Conservation (phyloP, 1,139 yeast genomes). For the Lodderomyces orthopsilosis region DNA sequence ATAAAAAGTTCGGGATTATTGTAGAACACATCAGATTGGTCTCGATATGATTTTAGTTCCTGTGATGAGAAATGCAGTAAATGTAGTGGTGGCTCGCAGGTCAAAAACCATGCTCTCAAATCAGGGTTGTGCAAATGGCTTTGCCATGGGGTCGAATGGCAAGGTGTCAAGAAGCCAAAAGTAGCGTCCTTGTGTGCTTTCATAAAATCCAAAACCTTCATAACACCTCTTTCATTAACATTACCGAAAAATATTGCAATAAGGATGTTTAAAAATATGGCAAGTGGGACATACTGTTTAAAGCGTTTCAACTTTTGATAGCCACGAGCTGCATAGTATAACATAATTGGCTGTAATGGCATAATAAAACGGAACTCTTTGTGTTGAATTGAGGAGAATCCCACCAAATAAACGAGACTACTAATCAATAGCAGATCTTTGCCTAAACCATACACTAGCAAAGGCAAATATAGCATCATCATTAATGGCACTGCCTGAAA, state of each 20-base stretch:
- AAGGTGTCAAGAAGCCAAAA: constrained; percentile 85
- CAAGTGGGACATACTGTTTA: constrained; percentile 7
- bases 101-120: constrained; percentile 62
- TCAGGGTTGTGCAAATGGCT: constrained; percentile 67
- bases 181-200: constrained; percentile 38
- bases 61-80: constrained; percentile 19
- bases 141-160: constrained; percentile 98
- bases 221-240: constrained; percentile 82
- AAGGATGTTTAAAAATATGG: constrained; percentile 36
- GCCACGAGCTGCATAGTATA: constrained; percentile 14
- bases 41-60: constrained; percentile 53
- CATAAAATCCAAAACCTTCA: constrained; percentile 59
- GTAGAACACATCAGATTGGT: constrained; percentile 84
- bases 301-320: constrained; percentile 6
- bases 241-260: constrained; percentile 55
- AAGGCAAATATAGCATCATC: constrained; percentile 64
- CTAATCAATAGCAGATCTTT: constrained; percentile 62
- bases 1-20: constrained; percentile 60
- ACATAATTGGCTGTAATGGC: constrained; percentile 71
- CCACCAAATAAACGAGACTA: constrained; percentile 64
- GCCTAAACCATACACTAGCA: constrained; percentile 36
- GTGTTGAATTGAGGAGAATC: constrained; percentile 69
- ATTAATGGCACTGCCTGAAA: constrained; percentile 80
- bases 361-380: constrained; percentile 92
- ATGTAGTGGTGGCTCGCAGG: constrained; percentile 89